Evolutionary conservation across 345 rosid species (phyloP), one percentile per base, ranked within the genome.

Genomic region (Boechera divaricarpa): DNA sequence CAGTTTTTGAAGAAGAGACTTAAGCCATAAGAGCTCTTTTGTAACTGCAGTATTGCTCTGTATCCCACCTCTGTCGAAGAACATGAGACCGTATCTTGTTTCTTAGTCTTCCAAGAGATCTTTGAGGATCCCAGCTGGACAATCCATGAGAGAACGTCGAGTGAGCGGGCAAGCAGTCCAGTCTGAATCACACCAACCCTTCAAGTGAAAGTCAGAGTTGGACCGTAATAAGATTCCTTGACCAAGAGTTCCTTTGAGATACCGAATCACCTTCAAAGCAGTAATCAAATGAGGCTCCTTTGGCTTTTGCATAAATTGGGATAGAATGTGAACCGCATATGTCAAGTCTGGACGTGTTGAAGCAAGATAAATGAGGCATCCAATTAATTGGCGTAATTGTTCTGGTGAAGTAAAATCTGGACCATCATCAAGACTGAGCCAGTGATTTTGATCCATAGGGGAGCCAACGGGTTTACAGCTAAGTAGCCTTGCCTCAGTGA

Each of bases 361-460:
- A 0, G 39, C 62, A 4, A 56, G 32, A 7, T 31, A 56, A 10
- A 31, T 18, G 0, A 57, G 12, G 0, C 12, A 3, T 29, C 63
- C 41, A 1, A 57, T 6, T 1, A 57, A 9, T 0, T 13, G 11
- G 0, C 26, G 24, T 0, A 32, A 57, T 1, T 0, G 5, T 4
- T 5, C 39, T 1, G 42, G 26, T 57, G 2, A 0, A 11, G 0
- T 1, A 57, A 2, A 1, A 57, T 0, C 24, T 0, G 6, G 26
- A 15, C 41, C 9, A 0, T 33, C 3, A 5, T n/a, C 2, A 1
- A 54, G 41, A 7, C 11, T 15, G 0, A 15, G 1, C 0, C 26
- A 1, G 8, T 57, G 39, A 29, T 57, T 57, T 4, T 57, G 63
- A 38, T 38, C 41, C 8, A 38, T 38, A 38, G 41, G 41, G 2